Base-by-base conservation (phyloP, 192 early-diverging fungal genomes). In the Backusella circina region DNA sequence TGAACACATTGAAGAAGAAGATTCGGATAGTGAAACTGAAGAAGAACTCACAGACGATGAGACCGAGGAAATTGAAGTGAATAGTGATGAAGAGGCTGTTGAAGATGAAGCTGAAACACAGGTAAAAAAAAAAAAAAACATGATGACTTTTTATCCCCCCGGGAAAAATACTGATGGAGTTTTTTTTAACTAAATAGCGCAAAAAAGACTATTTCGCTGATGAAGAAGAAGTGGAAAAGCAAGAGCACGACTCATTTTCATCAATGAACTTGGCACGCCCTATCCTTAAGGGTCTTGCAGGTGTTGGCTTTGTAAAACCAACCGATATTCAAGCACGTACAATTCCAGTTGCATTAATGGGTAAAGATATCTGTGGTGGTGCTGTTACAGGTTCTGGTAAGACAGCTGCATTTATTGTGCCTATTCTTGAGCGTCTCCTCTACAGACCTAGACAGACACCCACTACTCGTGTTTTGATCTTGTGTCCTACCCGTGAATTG, bases 301-400 rank as follows among this genome's bases (percentile, higher is more conserved):
- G 90, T 65, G 88, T 99, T 64, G 95, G 95, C 18, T 99, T 96
- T 79, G 80, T 90, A 35, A 92, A 97, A 81, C 97, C 98, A 0
- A 99, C 98, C 18, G 88, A 91, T 21, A 99, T 99, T 84, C 98
- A 99, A 87, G 85, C 89, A 28, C 87, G 88, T 35, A 90, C 97
- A 7, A 99, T 99, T 78, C 98, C 98, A 2, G 77, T 99, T 23
- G 96, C 95, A 7, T 85, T 99, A 35, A 91, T 97, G 74, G 98
- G 97, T 72, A 94, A 92, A 75, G 98, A 99, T 79, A 96, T 99
- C 70, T 99, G 97, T 82, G 98, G 96, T 82, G 94, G 96, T 68
- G 98, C 98, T 13, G 93, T 96, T 33, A 99, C 98, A 1, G 98
- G 98, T 61, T 99, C 97, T 44, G 98, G 98, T 77, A 99, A 99